Base-by-base conservation (phyloP, 768 basidiomycete genomes). In the Tremella fuciformis region DNA sequence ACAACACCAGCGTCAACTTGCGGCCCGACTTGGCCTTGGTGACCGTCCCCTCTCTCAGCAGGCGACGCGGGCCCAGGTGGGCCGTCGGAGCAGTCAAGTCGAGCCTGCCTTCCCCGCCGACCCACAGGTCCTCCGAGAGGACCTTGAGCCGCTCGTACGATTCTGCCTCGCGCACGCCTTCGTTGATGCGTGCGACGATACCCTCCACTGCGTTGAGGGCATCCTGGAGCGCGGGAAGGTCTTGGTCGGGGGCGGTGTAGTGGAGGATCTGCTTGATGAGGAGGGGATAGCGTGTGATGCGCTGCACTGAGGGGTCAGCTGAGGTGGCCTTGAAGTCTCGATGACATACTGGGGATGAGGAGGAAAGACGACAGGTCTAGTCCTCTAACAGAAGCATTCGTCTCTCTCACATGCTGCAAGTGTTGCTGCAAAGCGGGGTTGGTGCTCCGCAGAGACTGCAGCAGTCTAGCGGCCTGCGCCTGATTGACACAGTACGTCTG, bases 401-500 rank as follows among this genome's bases (percentile, higher is more conserved):
- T 86, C 59, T 91, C 87, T 53, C 90, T 83, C 22, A 92, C 81
- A 37, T 79, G 80, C 88, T 93, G 65, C 24, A 93, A 77, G 69
- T 86, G 85, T 13, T 78, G 70, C 1, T 83, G 83, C 9, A 94
- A 76, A 19, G 84, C 84, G 0, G 84, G 80, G 59, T 88, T 87
- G 2, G 81, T 81, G 53, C 87, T 83, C 47, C 89, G 81, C 58
- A 88, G 73, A 0, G 86, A 85, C 63, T 89, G 86, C 34, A 94
- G 79, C 2, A 87, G 83, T 66, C 85, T 87, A 65, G 85, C 87
- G 0, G 88, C 90, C 11, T 80, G 85, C 8, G 80, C 80, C 75
- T 96, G 93, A 63, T 97, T 93, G 55, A 91, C 84, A 62, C 94
- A 97, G 70, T 96, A 97, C 55, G 86, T 85, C 86, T 92, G 61